Evolutionary conservation across 2,329 filamentous ascomycete genomes (phyloP).

Genomic region (Colletotrichum sidae): DNA sequence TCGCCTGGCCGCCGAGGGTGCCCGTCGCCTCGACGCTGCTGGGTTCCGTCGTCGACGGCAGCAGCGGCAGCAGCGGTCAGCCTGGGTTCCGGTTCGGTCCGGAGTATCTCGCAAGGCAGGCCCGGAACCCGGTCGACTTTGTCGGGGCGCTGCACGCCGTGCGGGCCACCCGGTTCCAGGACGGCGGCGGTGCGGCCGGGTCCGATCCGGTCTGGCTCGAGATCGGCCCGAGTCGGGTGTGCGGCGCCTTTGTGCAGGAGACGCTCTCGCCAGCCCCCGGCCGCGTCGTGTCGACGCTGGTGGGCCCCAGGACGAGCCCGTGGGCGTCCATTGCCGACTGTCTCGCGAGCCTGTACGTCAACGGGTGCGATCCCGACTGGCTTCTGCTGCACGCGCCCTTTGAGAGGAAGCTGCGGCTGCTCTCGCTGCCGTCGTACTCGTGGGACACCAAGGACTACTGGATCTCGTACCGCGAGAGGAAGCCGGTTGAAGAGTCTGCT

Average conservation of each 20-base stretch:
- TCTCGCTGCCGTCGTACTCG: constrained; percentile 13
- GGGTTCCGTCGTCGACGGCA: not conserved
- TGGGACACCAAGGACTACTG: constrained; percentile 27
- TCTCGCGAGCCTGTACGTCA: constrained; percentile 1
- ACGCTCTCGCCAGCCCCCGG: not conserved
- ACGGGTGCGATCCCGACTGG: constrained; percentile 15
- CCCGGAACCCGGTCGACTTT: constrained; percentile 5
- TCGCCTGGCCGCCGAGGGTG: constrained; percentile 5
- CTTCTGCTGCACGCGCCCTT: not conserved
- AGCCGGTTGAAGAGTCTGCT: no score
- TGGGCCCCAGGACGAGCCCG: no score
- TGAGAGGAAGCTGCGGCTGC: not conserved
- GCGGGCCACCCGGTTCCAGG: constrained; percentile 42
- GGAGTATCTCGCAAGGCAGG: not conserved
- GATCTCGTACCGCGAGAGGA: constrained; percentile 19
- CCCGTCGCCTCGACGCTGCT: constrained; percentile 17
- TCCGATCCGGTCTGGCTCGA: constrained; percentile 72
- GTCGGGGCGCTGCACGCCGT: constrained; percentile 58
- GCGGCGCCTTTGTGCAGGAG: constrained; percentile 64
- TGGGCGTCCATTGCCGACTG: constrained; percentile 13
- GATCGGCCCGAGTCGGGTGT: constrained; percentile 75
- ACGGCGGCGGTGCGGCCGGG: not conserved
- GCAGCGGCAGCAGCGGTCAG: not conserved
- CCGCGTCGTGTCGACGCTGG: constrained; percentile 12
- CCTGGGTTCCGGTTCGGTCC: not conserved